Evolutionary conservation across 163 green algal species (phyloP).

Genomic region (Chlamydomonas reinhardtii): DNA sequence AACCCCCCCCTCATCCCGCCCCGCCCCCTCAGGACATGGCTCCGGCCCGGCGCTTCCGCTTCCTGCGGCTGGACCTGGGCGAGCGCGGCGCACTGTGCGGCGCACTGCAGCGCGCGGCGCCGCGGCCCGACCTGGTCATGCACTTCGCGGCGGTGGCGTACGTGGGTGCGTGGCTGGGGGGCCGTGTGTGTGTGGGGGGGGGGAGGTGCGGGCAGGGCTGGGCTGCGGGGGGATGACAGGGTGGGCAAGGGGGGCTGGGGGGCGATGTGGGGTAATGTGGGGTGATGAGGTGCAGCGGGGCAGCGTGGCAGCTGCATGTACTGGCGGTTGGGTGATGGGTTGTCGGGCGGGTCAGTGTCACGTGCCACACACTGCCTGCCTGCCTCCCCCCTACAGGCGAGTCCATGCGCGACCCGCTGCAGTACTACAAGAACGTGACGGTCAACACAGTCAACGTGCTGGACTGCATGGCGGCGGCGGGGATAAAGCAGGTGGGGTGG

Average conservation of each 20-base stretch:
- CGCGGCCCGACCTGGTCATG: slow-evolving; percentile 75
- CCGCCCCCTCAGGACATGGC: background rate
- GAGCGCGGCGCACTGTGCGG: slow-evolving; percentile 54
- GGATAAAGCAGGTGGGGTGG: slow-evolving; percentile 47
- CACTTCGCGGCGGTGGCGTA: slow-evolving; percentile 87
- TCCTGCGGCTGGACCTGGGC: slow-evolving; percentile 74
- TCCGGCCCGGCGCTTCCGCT: slow-evolving; percentile 37
- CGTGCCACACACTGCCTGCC: too few relatives aligned
- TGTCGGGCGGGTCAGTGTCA: too few relatives aligned
- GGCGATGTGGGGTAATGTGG: background rate
- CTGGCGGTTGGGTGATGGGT: too few relatives aligned
- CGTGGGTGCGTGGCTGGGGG: slow-evolving; percentile 60
- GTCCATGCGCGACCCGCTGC: slow-evolving; percentile 75
- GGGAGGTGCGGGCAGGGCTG: background rate
- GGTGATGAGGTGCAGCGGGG: too few relatives aligned
- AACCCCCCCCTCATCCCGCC: background rate
- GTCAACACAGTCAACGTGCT: slow-evolving; percentile 79
- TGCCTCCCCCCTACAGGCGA: slow-evolving; percentile 56
- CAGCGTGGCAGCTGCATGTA: too few relatives aligned
- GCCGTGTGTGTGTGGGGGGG: background rate
- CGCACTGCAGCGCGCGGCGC: slow-evolving; percentile 24
- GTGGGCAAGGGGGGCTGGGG: background rate
- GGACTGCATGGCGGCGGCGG: slow-evolving; percentile 63
- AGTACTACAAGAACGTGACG: slow-evolving; percentile 86
- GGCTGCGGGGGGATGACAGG: background rate